Percentiles rank a stretch among this genome's conserved stretches.
Evolutionary conservation across 208 protist genomes (phyloP).

Genomic region (Crithidia sp.): DNA sequence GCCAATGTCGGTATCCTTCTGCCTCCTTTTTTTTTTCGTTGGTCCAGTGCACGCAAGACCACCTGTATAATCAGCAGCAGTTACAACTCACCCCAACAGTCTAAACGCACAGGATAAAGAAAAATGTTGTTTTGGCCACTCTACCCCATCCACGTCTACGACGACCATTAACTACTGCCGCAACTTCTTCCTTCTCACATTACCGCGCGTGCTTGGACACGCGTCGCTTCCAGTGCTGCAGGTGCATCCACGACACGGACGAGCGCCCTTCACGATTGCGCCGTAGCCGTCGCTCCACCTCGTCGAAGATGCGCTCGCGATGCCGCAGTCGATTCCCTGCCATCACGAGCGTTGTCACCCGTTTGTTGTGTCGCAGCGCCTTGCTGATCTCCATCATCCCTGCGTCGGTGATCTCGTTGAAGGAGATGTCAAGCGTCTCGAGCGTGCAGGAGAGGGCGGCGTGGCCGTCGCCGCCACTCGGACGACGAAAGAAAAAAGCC

Average conservation of each 20-base stretch:
- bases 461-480: neutral
- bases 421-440: constrained; percentile 38
- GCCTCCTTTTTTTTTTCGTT: too few species aligned
- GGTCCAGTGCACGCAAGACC: too few species aligned
- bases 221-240: constrained; percentile 6
- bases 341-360: constrained; percentile 38
- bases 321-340: constrained; percentile 36
- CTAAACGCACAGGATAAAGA: neutral
- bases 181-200: neutral
- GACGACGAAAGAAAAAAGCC: neutral
- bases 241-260: neutral
- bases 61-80: neutral
- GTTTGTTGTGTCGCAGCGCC: constrained; percentile 56
- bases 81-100: neutral
- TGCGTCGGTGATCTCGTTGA: constrained; percentile 55
- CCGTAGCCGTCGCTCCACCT: constrained; percentile 38
- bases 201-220: neutral
- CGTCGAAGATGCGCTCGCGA: constrained; percentile 19
- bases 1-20: too few species aligned
- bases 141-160: too few species aligned
- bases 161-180: neutral
- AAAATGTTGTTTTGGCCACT: neutral
- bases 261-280: constrained; percentile 37
- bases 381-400: constrained; percentile 47
- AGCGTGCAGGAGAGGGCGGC: constrained; percentile 26